Conservation (phyloP, 371 early-diverging fungal genomes). For the Batkoa obscura region DNA sequence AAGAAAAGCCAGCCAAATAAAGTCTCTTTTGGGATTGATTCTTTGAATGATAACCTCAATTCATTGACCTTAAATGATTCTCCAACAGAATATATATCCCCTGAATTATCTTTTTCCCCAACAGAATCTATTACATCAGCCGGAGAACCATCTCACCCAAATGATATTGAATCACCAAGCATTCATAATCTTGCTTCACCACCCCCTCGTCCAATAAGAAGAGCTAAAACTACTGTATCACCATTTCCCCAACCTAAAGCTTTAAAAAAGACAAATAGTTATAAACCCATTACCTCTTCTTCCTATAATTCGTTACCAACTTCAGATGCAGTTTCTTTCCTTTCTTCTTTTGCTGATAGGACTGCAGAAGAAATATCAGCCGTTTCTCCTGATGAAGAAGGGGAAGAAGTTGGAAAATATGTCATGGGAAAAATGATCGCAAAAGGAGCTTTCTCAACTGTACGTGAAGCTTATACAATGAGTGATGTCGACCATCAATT, state of each 20-base stretch:
- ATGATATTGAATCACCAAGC: too few species aligned
- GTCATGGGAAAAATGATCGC: conserved; percentile 32
- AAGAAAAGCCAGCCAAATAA: too few species aligned
- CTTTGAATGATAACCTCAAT: too few species aligned
- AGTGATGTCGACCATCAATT: conserved; percentile 21
- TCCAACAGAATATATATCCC: too few species aligned
- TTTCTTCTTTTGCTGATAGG: conserved; percentile 26
- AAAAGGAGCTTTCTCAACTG: conserved; percentile 42
- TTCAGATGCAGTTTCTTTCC: conserved; percentile 39
- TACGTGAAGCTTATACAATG: conserved; percentile 29
- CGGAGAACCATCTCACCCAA: too few species aligned
- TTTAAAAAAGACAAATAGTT: not conserved
- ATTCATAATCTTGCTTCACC: too few species aligned
- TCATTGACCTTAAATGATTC: too few species aligned
- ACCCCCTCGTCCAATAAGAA: too few species aligned
- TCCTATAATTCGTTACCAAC: conserved; percentile 23
- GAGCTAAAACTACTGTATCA: not conserved
- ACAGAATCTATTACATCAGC: too few species aligned
- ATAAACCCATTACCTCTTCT: conserved; percentile 12
- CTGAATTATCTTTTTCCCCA: too few species aligned
- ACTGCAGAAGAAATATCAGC: conserved; percentile 7
- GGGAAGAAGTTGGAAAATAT: conserved; percentile 47
- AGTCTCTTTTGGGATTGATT: too few species aligned
- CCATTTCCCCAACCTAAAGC: not conserved
- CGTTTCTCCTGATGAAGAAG: conserved; percentile 18